Conservation (phyloP, 306 rosid species). For the Prunus campanulata region DNA sequence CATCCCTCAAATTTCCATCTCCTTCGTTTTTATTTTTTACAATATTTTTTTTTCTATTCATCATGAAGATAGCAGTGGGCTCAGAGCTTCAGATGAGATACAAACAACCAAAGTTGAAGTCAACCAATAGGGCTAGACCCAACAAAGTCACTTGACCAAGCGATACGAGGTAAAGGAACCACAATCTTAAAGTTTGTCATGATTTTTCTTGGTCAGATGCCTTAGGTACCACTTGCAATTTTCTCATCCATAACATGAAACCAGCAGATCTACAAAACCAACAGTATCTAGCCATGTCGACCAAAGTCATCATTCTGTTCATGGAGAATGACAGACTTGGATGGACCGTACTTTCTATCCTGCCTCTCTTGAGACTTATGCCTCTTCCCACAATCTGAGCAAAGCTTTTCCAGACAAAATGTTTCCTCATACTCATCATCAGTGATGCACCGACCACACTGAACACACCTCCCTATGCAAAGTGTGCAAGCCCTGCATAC, state of each 20-base stretch:
- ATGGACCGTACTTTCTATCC: slow-evolving; percentile 26
- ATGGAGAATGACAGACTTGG: slow-evolving; percentile 18
- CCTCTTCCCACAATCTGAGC: slow-evolving; percentile 57
- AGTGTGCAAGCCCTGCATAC: slow-evolving; percentile 78
- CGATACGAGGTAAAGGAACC: background rate
- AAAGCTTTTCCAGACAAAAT: slow-evolving; percentile 72
- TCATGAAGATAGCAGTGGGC: background rate
- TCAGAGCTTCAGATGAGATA: background rate
- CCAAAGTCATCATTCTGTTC: slow-evolving; percentile 32
- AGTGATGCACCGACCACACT: slow-evolving; percentile 78
- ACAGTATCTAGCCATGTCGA: slow-evolving; percentile 27
- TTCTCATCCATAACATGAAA: slow-evolving; percentile 16
- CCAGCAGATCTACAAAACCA: background rate
- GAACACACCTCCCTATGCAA: slow-evolving; percentile 73
- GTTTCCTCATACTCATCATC: slow-evolving; percentile 88
- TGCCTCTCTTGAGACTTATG: slow-evolving; percentile 34
- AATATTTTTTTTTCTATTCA: background rate
- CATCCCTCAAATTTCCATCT: background rate
- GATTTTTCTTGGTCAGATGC: background rate
- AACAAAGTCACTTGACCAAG: slow-evolving; percentile 1
- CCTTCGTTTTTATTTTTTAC: background rate
- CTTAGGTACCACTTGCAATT: slow-evolving; percentile 12
- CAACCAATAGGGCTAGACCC: slow-evolving; percentile 6
- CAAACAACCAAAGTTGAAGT: slow-evolving; percentile 11
- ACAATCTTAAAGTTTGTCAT: slow-evolving; percentile 3